These are phyloP conservation scores for Umbellularia californica DNA, from an alignment of 164 flowering plant species.

Conservation along the genomic window DNA sequence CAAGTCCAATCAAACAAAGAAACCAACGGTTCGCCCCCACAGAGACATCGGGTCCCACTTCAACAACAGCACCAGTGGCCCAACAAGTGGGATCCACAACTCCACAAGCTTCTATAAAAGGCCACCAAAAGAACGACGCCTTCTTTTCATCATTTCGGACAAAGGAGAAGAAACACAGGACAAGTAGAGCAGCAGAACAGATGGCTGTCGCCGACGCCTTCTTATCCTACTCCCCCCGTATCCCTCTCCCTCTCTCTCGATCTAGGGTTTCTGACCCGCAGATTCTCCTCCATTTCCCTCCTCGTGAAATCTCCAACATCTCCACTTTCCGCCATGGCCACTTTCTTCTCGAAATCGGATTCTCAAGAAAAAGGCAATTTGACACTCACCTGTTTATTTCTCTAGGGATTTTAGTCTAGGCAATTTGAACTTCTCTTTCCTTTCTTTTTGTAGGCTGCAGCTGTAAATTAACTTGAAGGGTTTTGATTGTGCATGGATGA, in stretches of 20 bases:
- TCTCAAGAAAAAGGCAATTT: background rate
- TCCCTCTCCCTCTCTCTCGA: background rate
- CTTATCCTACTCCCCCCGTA: background rate
- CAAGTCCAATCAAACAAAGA: too few species aligned
- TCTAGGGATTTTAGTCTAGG: background rate
- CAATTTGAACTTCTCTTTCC: too few species aligned
- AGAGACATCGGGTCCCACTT: too few species aligned
- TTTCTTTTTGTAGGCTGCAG: too few species aligned
- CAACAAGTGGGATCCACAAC: too few species aligned
- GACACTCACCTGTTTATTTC: background rate
- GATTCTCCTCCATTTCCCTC: background rate
- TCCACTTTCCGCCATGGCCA: background rate
- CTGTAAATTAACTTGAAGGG: background rate
- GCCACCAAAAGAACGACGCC: too few species aligned
- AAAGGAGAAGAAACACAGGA: background rate
- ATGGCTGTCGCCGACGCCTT: background rate
- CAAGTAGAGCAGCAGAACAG: background rate
- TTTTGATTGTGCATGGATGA: background rate
- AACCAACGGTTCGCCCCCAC: too few species aligned
- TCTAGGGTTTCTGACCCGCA: background rate
- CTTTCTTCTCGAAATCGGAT: background rate
- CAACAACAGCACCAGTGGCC: too few species aligned
- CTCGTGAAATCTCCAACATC: background rate
- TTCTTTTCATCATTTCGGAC: background rate
- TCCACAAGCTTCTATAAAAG: too few species aligned